A percentile compares a stretch with the other conserved stretches of the same genome.
phyloP scores from a whole-genome alignment of 2,329 filamentous ascomycete species.

The Diplodia sapinea region DNA sequence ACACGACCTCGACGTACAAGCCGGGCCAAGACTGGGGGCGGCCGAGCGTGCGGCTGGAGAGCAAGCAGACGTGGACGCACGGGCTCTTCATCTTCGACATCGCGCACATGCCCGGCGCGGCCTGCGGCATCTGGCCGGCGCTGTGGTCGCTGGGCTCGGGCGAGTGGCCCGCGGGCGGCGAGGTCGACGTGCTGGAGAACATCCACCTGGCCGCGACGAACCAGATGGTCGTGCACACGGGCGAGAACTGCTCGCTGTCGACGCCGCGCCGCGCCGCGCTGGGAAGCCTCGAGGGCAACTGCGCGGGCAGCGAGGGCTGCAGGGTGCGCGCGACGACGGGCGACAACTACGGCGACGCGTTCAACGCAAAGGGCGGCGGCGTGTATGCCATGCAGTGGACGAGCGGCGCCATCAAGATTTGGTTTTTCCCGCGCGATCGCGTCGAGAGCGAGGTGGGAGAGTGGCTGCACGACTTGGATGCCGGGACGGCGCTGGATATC shows the following conservation, averaged over 20 bases:
- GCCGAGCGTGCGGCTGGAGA: constrained; percentile 45
- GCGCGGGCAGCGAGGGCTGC: constrained; percentile 34
- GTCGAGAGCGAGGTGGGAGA: constrained; percentile 49
- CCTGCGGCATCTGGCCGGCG: constrained; percentile 48
- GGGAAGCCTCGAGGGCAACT: neutral
- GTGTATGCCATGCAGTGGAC: constrained; percentile 46
- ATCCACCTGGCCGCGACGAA: constrained; percentile 37
- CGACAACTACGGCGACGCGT: constrained; percentile 34
- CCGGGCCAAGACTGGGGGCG: constrained; percentile 44
- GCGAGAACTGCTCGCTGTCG: constrained; percentile 37
- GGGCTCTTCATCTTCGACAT: constrained; percentile 49
- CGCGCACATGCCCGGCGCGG: constrained; percentile 44
- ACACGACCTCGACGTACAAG: constrained; percentile 47
- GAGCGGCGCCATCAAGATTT: constrained; percentile 35
- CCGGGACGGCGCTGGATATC: neutral
- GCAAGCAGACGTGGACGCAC: constrained; percentile 46
- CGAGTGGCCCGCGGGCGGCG: constrained; percentile 37
- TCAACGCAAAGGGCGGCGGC: constrained; percentile 36
- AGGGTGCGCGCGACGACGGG: constrained; percentile 19
- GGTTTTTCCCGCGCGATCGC: constrained; percentile 36
- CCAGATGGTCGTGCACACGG: constrained; percentile 24
- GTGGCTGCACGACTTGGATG: constrained; percentile 38
- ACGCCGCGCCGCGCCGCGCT: constrained; percentile 2
- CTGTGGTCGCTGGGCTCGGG: constrained; percentile 46
- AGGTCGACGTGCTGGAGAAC: constrained; percentile 38